Percentiles rank a stretch among this genome's conserved stretches.
These are phyloP conservation scores for Skeletonema costatum DNA, from an alignment of 108 stramenopile species.

Conservation along the genomic window DNA sequence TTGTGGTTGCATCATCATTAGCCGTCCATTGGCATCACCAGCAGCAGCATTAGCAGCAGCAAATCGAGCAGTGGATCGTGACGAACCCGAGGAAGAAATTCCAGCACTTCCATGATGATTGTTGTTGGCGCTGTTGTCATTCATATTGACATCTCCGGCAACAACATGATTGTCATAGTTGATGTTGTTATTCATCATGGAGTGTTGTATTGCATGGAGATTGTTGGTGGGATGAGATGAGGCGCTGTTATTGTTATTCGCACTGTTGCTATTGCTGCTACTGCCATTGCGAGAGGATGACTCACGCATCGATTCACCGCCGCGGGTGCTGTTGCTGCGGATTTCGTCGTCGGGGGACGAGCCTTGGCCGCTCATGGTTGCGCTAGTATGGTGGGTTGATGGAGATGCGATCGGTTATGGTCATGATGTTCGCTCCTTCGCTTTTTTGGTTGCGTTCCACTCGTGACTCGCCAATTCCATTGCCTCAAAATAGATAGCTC, in stretches of 20 bases:
- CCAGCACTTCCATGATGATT: background rate
- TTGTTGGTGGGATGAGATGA: background rate
- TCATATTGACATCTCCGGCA: too few species aligned
- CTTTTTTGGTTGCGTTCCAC: too few species aligned
- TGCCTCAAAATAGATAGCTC: too few species aligned
- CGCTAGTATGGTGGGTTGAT: background rate
- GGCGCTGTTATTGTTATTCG: background rate
- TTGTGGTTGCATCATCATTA: background rate
- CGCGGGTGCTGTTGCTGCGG: slow-evolving; percentile 29
- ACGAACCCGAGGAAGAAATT: slow-evolving; percentile 24
- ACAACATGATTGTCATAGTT: background rate
- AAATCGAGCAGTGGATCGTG: slow-evolving; percentile 9
- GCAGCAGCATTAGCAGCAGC: background rate
- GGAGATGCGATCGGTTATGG: too few species aligned
- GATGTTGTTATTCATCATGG: background rate
- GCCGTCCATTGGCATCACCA: background rate
- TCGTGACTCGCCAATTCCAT: too few species aligned
- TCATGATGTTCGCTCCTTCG: too few species aligned
- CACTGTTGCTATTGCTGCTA: background rate
- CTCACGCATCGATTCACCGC: slow-evolving; percentile 44
- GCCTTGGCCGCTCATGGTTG: slow-evolving; percentile 49
- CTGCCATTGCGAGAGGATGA: slow-evolving; percentile 6
- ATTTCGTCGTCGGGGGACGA: slow-evolving; percentile 42
- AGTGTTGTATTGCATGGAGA: background rate
- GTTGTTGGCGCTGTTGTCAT: too few species aligned